phyloP scores from a whole-genome alignment of 805 yeast species.

The Wickerhamomyces canadensis region DNA sequence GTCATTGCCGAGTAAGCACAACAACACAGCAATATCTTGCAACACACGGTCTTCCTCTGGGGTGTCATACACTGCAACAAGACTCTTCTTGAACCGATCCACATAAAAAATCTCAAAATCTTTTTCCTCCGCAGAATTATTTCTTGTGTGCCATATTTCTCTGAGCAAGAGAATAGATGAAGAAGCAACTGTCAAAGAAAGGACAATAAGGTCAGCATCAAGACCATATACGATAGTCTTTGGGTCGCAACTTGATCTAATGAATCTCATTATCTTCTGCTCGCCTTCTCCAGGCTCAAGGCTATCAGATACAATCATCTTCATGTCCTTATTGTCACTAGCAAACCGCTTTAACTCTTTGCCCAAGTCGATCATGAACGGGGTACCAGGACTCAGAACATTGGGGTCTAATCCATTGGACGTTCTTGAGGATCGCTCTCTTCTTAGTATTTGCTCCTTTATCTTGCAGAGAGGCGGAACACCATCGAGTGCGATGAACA shows the following conservation, averaged over 20 bases:
- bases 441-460: conserved; percentile 90
- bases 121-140: conserved; percentile 63
- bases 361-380: conserved; percentile 80
- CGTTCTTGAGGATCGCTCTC: conserved; percentile 79
- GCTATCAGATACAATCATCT: conserved; percentile 75
- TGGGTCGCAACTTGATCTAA: conserved; percentile 63
- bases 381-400: conserved; percentile 92
- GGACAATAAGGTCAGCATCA: conserved; percentile 91
- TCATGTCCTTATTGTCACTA: conserved; percentile 62
- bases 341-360: conserved; percentile 67
- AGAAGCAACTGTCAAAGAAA: conserved; percentile 79
- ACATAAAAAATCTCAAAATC: conserved; percentile 58
- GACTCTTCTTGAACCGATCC: conserved; percentile 68
- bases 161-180: conserved; percentile 81
- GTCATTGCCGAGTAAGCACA: conserved; percentile 93
- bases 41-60: conserved; percentile 41
- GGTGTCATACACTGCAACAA: too few relatives aligned
- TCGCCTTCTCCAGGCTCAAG: conserved; percentile 98
- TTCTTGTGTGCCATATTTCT: conserved; percentile 43
- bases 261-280: conserved; percentile 87
- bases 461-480: conserved; percentile 96
- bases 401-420: conserved; percentile 78
- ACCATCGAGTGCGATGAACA: conserved; percentile 95
- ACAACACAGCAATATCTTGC: conserved; percentile 80
- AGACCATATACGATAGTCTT: conserved; percentile 88